phyloP scores from a whole-genome alignment of 2,329 filamentous ascomycete species.

The Bipolaris oryzae region DNA sequence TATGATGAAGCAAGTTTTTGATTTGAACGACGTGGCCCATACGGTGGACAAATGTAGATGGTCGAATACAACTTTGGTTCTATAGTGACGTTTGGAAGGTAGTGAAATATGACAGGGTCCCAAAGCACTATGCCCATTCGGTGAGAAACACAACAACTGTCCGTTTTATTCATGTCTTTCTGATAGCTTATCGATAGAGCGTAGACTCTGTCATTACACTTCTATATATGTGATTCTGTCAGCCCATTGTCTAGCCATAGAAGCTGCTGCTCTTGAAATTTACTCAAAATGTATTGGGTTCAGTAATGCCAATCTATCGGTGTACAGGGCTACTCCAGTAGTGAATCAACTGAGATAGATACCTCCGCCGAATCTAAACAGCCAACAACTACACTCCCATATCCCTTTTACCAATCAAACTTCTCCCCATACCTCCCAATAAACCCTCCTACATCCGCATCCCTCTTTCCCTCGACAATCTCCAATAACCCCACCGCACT shows the following conservation, averaged over 20 bases:
- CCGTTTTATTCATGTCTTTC: too few species aligned
- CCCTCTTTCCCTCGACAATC: slow-evolving; percentile 40
- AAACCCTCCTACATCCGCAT: slow-evolving; percentile 36
- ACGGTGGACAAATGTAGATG: too few species aligned
- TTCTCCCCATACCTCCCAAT: slow-evolving; percentile 28
- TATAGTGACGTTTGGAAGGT: too few species aligned
- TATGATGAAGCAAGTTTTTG: too few species aligned
- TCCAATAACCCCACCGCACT: slow-evolving; percentile 41
- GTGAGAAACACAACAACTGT: too few species aligned
- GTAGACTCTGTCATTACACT: slow-evolving; percentile 9
- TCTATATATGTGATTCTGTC: neutral
- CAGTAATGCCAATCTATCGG: too few species aligned
- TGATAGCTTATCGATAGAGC: slow-evolving; percentile 10
- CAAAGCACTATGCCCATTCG: too few species aligned
- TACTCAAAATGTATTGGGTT: too few species aligned
- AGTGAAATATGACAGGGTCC: too few species aligned
- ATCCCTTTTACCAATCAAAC: slow-evolving; percentile 24
- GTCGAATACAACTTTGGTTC: too few species aligned
- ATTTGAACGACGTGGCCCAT: neutral
- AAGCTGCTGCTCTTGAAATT: slow-evolving; percentile 13
- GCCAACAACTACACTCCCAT: neutral
- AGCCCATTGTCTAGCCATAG: slow-evolving; percentile 17
- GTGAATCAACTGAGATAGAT: neutral
- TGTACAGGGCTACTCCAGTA: too few species aligned
- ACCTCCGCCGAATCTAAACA: neutral